Percentiles rank a stretch among this genome's conserved stretches.
Evolutionary conservation across 192 early-diverging fungal genomes (phyloP).

Genomic region (Diversispora eburnea): DNA sequence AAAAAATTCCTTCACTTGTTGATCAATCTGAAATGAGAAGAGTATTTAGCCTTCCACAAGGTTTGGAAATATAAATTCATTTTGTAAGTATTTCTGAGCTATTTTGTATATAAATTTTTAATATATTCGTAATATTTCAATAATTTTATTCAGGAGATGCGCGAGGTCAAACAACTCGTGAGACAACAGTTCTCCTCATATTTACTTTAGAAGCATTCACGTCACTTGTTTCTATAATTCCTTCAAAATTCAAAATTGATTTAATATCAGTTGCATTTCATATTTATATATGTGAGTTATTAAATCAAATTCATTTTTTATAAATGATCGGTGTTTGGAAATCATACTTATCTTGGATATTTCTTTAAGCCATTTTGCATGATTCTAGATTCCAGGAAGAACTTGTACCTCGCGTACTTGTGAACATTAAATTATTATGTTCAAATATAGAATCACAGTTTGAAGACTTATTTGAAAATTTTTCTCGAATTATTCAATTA

Average conservation of each 20-base stretch:
- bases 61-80: not conserved
- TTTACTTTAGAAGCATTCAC: conserved; percentile 45
- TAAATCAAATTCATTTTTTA: not conserved
- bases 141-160: conserved; percentile 11
- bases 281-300: conserved; percentile 41
- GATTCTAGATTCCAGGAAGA: conserved; percentile 42
- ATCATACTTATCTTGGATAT: not conserved
- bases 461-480: conserved; percentile 23
- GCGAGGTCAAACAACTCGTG: conserved; percentile 18
- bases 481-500: conserved; percentile 30
- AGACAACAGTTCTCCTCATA: conserved; percentile 36
- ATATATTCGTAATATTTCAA: conserved; percentile 6
- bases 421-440: conserved; percentile 47
- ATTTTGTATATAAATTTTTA: conserved; percentile 18
- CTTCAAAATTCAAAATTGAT: conserved; percentile 45
- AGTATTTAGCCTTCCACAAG: conserved; percentile 10
- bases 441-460: conserved; percentile 28
- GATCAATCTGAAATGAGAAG: conserved; percentile 19
- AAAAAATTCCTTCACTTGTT: conserved; percentile 41
- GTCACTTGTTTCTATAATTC: conserved; percentile 41
- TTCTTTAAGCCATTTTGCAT: conserved; percentile 38
- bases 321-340: not conserved
- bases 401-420: conserved; percentile 43
- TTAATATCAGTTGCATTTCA: conserved; percentile 50
- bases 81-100: conserved; percentile 7